These are phyloP conservation scores for Combretum micranthum DNA, from an alignment of 345 rosid genomes.

Conservation along the genomic window DNA sequence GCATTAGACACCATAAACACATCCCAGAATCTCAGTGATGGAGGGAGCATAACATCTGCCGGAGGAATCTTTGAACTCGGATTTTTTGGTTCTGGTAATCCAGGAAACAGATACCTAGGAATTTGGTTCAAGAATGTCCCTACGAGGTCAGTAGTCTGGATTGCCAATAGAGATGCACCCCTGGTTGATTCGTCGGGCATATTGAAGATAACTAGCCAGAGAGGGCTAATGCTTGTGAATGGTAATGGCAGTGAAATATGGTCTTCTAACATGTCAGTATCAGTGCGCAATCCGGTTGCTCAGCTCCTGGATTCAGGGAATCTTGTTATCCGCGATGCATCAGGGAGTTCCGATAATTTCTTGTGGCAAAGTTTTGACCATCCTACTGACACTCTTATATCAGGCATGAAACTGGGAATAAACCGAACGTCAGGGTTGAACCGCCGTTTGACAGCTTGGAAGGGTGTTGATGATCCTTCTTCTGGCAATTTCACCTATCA, in stretches of 20 bases:
- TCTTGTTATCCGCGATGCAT: too few species aligned
- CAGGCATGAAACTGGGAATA: constrained; percentile 10
- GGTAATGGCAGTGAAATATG: too few species aligned
- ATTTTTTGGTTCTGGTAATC: constrained; percentile 16
- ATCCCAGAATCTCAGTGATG: constrained; percentile 1
- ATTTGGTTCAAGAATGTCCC: constrained; percentile 14
- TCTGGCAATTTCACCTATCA: constrained; percentile 17
- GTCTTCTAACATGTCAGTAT: too few species aligned
- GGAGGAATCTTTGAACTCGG: constrained; percentile 20
- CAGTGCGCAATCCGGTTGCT: too few species aligned
- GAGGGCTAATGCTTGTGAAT: constrained; percentile 10
- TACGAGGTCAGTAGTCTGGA: constrained; percentile 26
- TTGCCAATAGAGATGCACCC: constrained; percentile 40
- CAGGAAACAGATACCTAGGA: constrained; percentile 2
- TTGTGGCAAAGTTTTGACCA: too few species aligned
- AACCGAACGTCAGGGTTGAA: constrained; percentile 1
- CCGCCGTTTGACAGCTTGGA: constrained; percentile 30
- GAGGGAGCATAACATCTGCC: constrained; percentile 10
- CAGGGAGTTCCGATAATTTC: too few species aligned
- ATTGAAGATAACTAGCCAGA: constrained; percentile 2
- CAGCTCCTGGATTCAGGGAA: too few species aligned
- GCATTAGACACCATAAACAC: constrained; percentile 10
- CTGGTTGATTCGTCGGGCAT: constrained; percentile 14
- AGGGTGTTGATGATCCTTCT: too few species aligned
- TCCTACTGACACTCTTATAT: too few species aligned